Base-by-base conservation (phyloP, 371 early-diverging fungal genomes). In the Batrachochytrium dendrobatidis region DNA sequence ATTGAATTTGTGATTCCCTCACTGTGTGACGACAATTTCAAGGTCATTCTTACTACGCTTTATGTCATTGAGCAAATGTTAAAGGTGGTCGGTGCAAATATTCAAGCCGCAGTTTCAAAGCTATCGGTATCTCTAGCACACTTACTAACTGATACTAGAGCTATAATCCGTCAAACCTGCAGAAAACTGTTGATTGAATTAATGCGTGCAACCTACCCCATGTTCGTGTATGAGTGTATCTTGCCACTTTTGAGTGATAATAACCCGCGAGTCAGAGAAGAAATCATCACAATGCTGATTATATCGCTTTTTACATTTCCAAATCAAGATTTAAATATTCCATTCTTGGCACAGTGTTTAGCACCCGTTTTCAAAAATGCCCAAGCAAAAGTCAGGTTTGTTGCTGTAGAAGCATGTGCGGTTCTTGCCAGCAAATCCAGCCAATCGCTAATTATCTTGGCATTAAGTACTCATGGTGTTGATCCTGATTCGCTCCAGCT, bases 11-110 rank as follows among this genome's bases (percentile, higher is more conserved):
- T 62, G 10, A n/a, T 17, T 3, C 43, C 45, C 1, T 59, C 62
- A 5, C n/a, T 65, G 22, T 25, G 29, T 10, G 69, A 68, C 57
- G 22, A 24, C 12, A 56, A 68, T 48, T 65, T 68, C 48, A 68
- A 60, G n/a, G 58, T 68, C 35, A 57, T 52, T 1, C 62, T 68
- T 26, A 65, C 60, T 20, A 45, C 65, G 0, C 34, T 65, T 24
- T 60, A 56, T 5, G 33, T 48, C 17, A 33, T 65, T 10, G 53
- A 49, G 22, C 55, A 65, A 25, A 15, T 61, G 12, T 24, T 65
- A 22, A 43, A 39, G 4, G 56, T 34, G 39, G 25, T 55, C 25
- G 60, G 60, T 7, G 48, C 50, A 3, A 33, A 29, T 18, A 34
- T 66, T 5, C 12, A 34, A 8, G 61, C 58, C 7, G 15, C 22